Conservation (phyloP, 2,329 filamentous ascomycete genomes). For the Neodidymelliopsis sp. region DNA sequence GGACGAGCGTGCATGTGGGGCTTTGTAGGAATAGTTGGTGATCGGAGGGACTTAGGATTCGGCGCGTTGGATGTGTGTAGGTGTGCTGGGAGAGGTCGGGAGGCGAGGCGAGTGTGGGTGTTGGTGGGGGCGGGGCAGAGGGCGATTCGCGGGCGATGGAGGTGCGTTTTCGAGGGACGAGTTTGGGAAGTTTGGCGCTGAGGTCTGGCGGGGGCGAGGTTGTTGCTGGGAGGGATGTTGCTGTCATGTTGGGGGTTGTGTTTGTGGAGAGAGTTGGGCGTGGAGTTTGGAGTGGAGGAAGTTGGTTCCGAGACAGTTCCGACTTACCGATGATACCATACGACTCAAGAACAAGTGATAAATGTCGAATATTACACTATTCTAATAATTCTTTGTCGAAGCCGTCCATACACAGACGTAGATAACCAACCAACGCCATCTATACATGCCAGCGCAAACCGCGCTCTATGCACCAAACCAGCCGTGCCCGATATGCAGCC, state of each 20-base stretch:
- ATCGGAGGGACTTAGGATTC: constrained; percentile 82
- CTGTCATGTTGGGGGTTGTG: constrained; percentile 20
- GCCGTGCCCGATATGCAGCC: no score
- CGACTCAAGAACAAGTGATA: no score
- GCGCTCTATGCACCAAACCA: no score
- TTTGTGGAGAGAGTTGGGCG: not conserved
- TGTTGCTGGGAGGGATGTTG: not conserved
- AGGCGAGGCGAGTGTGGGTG: constrained; percentile 74
- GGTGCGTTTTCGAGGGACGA: constrained; percentile 45
- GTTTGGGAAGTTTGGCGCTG: constrained; percentile 43
- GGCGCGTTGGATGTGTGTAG: constrained; percentile 73
- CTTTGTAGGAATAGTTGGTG: constrained; percentile 83
- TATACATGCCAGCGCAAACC: no score
- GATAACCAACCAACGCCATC: no score
- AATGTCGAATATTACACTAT: no score
- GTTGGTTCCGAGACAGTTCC: constrained; percentile 7
- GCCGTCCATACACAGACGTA: no score
- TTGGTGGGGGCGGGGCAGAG: constrained; percentile 71
- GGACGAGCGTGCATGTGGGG: constrained; percentile 75
- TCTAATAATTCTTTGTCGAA: no score
- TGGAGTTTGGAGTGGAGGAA: not conserved
- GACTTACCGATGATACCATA: no score
- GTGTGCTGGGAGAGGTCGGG: constrained; percentile 66
- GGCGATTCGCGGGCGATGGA: constrained; percentile 29
- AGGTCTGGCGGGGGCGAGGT: constrained; percentile 31